Evolutionary conservation across 768 basidiomycete genomes (phyloP).

Genomic region (Rhodotorula taiwanensis): DNA sequence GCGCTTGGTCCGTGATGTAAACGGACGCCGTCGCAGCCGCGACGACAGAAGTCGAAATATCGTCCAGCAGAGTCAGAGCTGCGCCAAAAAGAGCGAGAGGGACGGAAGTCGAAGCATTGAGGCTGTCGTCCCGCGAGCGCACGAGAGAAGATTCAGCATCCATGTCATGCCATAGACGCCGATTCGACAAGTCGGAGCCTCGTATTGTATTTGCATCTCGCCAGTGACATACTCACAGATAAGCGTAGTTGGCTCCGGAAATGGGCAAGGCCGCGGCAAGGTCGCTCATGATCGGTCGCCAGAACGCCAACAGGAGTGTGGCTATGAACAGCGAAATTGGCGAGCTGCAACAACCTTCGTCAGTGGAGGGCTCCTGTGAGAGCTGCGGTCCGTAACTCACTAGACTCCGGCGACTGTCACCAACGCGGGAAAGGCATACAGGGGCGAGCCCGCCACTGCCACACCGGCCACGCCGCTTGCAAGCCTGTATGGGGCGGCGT

Average conservation of each 20-base stretch:
- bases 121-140: slow-evolving; percentile 49
- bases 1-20: slow-evolving; percentile 54
- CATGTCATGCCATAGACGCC: too few relatives aligned
- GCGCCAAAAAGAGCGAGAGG: slow-evolving; percentile 60
- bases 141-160: too few relatives aligned
- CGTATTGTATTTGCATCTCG: neutral
- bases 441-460: slow-evolving; percentile 62
- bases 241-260: slow-evolving; percentile 65
- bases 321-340: slow-evolving; percentile 64
- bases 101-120: slow-evolving; percentile 58
- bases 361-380: neutral
- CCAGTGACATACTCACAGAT: slow-evolving; percentile 44
- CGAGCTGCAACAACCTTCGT: slow-evolving; percentile 48
- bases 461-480: slow-evolving; percentile 51
- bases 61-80: slow-evolving; percentile 63
- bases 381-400: slow-evolving; percentile 47
- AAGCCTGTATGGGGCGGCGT: neutral
- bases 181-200: neutral
- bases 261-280: slow-evolving; percentile 63
- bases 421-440: slow-evolving; percentile 63
- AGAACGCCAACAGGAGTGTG: slow-evolving; percentile 58
- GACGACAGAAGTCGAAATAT: slow-evolving; percentile 61
- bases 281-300: slow-evolving; percentile 70
- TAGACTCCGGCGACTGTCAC: slow-evolving; percentile 59
- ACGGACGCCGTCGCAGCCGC: slow-evolving; percentile 66